Base-by-base conservation (phyloP, 257 asterid genomes). In the Solanum arcanum region DNA sequence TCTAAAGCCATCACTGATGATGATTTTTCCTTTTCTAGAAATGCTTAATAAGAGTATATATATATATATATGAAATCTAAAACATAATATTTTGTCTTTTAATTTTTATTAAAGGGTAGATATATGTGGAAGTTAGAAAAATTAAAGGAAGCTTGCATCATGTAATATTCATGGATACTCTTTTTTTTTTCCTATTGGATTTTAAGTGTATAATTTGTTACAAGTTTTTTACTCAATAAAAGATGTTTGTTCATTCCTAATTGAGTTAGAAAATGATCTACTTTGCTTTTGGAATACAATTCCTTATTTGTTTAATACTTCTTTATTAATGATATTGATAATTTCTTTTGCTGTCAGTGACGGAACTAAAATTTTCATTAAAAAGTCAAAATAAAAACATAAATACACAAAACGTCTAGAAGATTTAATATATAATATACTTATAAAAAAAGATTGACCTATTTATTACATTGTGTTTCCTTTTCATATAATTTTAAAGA, bases 1-100 rank as follows among this genome's bases (percentile, higher is more conserved):
- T 91, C 94, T 20, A 89, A 85, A 82, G 90, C 87, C 74, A 75
- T 88, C 89, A 90, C 86, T 64, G 94, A 92, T 75, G 93, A 89
- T 3, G 93, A 91, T 12, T 87, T 92, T 42, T 89, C 92, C 18
- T 92, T 91, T 86, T 91, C 92, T 20, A 89, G 33, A 1, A 84
- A 68, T 25, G 66, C 20, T 66, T 84, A 69, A 1, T 33, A 75
- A 41, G 7, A 56, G 0, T 56, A 56, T 3, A 35, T 0, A 69
- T 3, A 35, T 0, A 69, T 16, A 70, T n/a, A 70, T 69, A 27
- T 0, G 31, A 4, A 72, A 35, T 35, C 37, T 35, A 35, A 35
- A 35, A 35, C 37, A 35, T 35, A 35, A 35, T 35, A 5, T 35
- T 59, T 9, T 27, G 37, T 42, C 3, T 9, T 78, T 27, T 42